Conservation (phyloP, 2,329 filamentous ascomycete species). For the Colletotrichum acutatum region DNA sequence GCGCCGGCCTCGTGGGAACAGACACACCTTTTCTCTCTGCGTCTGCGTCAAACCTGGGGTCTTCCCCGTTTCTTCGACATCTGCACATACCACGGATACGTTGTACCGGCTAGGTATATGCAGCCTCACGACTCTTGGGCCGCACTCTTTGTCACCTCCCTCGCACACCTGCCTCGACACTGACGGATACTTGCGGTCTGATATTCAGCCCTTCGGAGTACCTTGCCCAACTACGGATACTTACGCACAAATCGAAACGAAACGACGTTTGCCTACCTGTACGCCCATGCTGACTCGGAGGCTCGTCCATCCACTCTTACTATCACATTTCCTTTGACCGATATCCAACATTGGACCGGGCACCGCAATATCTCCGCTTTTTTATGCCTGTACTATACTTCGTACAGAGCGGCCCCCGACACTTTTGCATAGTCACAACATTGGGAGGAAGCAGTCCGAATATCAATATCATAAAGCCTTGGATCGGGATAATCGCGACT, state of each 20-base stretch:
- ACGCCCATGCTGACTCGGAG: neutral
- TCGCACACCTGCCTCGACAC: neutral
- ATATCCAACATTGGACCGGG: neutral
- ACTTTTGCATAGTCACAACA: neutral
- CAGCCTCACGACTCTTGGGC: neutral
- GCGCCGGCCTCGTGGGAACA: slow-evolving; percentile 25
- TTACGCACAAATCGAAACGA: neutral
- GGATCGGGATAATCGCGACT: neutral
- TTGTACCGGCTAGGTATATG: neutral
- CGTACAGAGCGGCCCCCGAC: neutral
- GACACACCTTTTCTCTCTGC: neutral
- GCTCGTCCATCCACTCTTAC: neutral
- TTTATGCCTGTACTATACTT: neutral
- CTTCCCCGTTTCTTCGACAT: neutral
- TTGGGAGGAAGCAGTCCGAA: slow-evolving; percentile 9
- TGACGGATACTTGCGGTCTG: neutral
- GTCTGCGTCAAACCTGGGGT: neutral
- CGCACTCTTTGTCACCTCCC: neutral
- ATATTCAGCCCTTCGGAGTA: neutral
- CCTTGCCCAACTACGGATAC: too few relatives aligned
- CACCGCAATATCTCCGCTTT: neutral
- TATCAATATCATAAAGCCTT: slow-evolving; percentile 6
- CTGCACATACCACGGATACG: neutral
- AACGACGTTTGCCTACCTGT: neutral
- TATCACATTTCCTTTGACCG: neutral